phyloP scores from a whole-genome alignment of 768 basidiomycete species.

The Pisolithus tinctorius region DNA sequence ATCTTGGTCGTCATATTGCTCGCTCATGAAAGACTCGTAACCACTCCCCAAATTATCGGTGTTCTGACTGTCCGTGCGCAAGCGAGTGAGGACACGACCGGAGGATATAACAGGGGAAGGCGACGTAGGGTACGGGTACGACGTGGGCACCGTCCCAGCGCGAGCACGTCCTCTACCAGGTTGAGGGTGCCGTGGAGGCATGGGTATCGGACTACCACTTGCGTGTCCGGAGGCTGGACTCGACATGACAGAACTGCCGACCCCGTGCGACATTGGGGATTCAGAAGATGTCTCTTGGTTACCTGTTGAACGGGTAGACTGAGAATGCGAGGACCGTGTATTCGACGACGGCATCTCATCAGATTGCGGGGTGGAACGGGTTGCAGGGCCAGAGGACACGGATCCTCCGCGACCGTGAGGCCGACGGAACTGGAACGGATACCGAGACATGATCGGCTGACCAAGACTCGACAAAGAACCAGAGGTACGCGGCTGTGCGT shows the following conservation, averaged over 20 bases:
- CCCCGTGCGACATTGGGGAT: constrained; percentile 44
- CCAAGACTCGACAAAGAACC: constrained; percentile 85
- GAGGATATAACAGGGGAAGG: constrained; percentile 31
- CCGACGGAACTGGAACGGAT: constrained; percentile 62
- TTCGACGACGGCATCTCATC: constrained; percentile 33
- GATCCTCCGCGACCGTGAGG: constrained; percentile 35
- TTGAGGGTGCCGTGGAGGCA: constrained; percentile 43
- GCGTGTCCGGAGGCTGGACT: constrained; percentile 30
- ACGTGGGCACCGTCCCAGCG: constrained; percentile 33
- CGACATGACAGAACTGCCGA: constrained; percentile 30
- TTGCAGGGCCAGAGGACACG: constrained; percentile 35
- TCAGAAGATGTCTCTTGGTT: constrained; percentile 53
- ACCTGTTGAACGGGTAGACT: constrained; percentile 54
- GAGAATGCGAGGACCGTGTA: constrained; percentile 34
- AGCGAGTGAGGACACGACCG: constrained; percentile 17
- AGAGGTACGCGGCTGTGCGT: constrained; percentile 60
- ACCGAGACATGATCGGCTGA: constrained; percentile 62
- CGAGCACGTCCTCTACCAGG: constrained; percentile 31
- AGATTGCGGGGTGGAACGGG: constrained; percentile 33
- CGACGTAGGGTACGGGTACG: constrained; percentile 27
- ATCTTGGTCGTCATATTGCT: constrained; percentile 23
- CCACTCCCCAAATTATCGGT: constrained; percentile 21
- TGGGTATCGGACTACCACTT: constrained; percentile 33
- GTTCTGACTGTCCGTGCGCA: constrained; percentile 23
- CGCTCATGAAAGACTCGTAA: constrained; percentile 27